Conservation (phyloP, 768 basidiomycete genomes). For the Tulasnella calospora region DNA sequence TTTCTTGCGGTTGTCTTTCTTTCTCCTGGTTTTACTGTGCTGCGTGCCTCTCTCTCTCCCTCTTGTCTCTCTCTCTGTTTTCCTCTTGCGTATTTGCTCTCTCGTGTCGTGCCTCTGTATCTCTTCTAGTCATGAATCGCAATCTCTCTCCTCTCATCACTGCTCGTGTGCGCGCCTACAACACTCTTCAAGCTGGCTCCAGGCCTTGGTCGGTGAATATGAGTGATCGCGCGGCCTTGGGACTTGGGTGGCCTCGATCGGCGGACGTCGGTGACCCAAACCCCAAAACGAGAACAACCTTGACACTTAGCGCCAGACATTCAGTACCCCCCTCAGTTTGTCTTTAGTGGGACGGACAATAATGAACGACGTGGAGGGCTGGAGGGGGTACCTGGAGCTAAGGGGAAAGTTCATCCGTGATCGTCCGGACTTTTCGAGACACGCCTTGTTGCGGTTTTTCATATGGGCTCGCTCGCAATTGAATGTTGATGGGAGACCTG, state of each 20-base stretch:
- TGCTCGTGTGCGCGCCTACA: not conserved
- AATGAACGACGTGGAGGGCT: not conserved
- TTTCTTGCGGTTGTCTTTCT: not conserved
- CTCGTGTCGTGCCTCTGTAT: not conserved
- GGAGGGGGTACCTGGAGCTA: not conserved
- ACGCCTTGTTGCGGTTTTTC: not conserved
- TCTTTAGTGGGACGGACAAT: not conserved
- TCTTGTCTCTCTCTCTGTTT: not conserved
- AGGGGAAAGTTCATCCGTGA: not conserved
- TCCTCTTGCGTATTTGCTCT: not conserved
- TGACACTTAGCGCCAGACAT: not conserved
- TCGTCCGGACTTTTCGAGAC: not conserved
- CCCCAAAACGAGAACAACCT: constrained; percentile 6
- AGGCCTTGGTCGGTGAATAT: no score
- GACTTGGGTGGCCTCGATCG: not conserved
- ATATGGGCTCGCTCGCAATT: not conserved
- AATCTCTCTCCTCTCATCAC: not conserved
- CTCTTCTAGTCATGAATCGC: not conserved
- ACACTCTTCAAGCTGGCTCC: not conserved
- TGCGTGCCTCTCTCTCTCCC: not conserved
- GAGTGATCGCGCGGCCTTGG: not conserved
- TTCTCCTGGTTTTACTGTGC: not conserved
- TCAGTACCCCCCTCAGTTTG: not conserved
- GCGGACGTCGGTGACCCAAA: not conserved
- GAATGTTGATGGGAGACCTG: not conserved